These are phyloP conservation scores for Tricholoma terreum DNA, from an alignment of 768 basidiomycete genomes.

Conservation along the genomic window DNA sequence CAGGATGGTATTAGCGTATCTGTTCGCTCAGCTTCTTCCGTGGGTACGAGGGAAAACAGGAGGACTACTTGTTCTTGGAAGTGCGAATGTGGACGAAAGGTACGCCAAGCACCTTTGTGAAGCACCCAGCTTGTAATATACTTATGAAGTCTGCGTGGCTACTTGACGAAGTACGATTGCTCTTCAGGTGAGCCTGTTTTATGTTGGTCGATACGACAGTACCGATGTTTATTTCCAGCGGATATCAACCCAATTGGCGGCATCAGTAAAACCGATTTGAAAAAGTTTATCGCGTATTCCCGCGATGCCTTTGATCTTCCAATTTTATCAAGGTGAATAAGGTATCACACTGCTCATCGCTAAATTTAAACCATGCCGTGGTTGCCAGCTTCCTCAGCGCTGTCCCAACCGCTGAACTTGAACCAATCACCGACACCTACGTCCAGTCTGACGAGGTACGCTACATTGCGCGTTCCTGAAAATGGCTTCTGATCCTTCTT, in stretches of 20 bases:
- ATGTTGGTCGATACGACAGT: background rate
- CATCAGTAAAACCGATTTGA: slow-evolving; percentile 96
- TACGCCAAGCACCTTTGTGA: slow-evolving; percentile 21
- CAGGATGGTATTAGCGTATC: slow-evolving; percentile 91
- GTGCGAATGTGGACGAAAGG: slow-evolving; percentile 99
- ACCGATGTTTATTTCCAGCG: slow-evolving; percentile 42
- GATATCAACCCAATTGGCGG: slow-evolving; percentile 98
- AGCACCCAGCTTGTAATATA: background rate
- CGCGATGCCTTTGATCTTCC: slow-evolving; percentile 78
- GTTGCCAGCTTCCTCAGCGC: slow-evolving; percentile 79
- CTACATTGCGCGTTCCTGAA: background rate
- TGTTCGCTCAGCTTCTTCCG: slow-evolving; percentile 93
- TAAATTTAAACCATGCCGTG: background rate
- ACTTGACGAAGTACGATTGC: slow-evolving; percentile 97
- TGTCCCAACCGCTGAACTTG: slow-evolving; percentile 92
- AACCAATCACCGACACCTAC: slow-evolving; percentile 92
- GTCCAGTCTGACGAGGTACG: slow-evolving; percentile 92
- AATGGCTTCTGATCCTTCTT: slow-evolving; percentile 4
- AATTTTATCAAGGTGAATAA: slow-evolving; percentile 63
- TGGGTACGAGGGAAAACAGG: slow-evolving; percentile 85
- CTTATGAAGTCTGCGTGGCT: slow-evolving; percentile 76
- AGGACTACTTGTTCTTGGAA: slow-evolving; percentile 91
- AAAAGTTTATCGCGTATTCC: slow-evolving; percentile 91
- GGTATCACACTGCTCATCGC: background rate
- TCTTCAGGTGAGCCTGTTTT: slow-evolving; percentile 60